Conservation (phyloP, 176 grass and related monocot species). For the Oropetium thomaeum region DNA sequence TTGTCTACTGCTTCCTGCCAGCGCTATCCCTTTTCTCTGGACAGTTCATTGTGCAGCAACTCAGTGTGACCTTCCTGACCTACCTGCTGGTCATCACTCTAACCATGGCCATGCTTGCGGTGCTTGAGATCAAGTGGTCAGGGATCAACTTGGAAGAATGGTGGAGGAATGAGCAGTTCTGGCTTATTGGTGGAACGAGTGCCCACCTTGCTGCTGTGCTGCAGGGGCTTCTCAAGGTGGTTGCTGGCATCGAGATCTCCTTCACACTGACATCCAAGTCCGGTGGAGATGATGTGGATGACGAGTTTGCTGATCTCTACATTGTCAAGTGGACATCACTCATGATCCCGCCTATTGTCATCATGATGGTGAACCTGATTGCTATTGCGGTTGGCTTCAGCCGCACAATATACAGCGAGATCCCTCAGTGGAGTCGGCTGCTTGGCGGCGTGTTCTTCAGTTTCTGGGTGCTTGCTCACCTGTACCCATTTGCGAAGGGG, state of each 20-base stretch:
- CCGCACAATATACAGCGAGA: conserved; percentile 83
- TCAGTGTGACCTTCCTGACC: conserved; percentile 75
- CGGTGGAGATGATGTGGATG: conserved; percentile 61
- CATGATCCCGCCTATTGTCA: conserved; percentile 90
- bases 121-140: conserved; percentile 95
- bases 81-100: conserved; percentile 83
- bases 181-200: conserved; percentile 92
- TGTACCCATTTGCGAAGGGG: conserved; percentile 95
- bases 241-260: conserved; percentile 95
- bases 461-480: conserved; percentile 93
- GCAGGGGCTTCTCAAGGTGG: conserved; percentile 89
- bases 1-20: conserved; percentile 97
- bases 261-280: conserved; percentile 97
- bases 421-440: conserved; percentile 95
- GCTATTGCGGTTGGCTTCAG: conserved; percentile 76
- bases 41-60: conserved; percentile 83
- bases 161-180: conserved; percentile 99
- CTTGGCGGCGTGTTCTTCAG: conserved; percentile 95
- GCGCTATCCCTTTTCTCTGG: conserved; percentile 89
- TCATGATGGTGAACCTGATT: conserved; percentile 99
- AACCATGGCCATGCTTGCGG: conserved; percentile 61
- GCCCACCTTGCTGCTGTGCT: conserved; percentile 87
- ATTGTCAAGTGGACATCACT: conserved; percentile 89
- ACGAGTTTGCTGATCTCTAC: conserved; percentile 92
- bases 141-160: conserved; percentile 88